Conservation (phyloP, 768 basidiomycete species). For the Boletellus ananas region DNA sequence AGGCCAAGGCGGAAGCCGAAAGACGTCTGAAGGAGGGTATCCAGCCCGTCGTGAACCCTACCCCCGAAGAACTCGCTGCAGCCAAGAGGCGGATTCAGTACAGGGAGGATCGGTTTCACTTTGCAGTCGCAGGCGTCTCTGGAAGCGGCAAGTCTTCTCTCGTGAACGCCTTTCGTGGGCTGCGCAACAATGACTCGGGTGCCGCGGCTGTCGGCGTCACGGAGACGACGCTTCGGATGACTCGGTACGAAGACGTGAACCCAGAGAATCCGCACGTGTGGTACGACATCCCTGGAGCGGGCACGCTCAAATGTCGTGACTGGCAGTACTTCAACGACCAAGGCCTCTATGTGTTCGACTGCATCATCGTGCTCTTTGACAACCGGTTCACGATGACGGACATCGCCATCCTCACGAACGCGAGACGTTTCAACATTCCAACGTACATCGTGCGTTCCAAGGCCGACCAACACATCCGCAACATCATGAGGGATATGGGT, state of each 20-base stretch:
- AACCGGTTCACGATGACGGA: conserved; percentile 35
- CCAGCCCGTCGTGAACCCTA: conserved; percentile 24
- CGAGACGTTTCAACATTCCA: conserved; percentile 30
- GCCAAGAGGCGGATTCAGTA: conserved; percentile 20
- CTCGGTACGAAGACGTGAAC: conserved; percentile 25
- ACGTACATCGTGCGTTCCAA: conserved; percentile 36
- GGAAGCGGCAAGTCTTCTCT: conserved; percentile 37
- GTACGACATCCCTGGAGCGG: conserved; percentile 37
- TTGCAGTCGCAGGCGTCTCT: conserved; percentile 33
- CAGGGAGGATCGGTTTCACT: conserved; percentile 26
- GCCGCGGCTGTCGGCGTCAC: conserved; percentile 29
- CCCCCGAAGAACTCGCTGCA: conserved; percentile 14
- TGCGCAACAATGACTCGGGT: conserved; percentile 15
- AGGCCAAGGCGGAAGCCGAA: conserved; percentile 16
- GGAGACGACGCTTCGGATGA: conserved; percentile 28
- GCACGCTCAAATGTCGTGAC: conserved; percentile 29
- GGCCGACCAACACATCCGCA: conserved; percentile 30
- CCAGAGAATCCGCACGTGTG: conserved; percentile 24
- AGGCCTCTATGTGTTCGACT: conserved; percentile 36
- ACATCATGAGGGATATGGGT: conserved; percentile 23
- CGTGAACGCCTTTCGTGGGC: conserved; percentile 34
- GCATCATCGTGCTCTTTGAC: conserved; percentile 32
- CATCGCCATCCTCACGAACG: conserved; percentile 31
- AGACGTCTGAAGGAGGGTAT: conserved; percentile 21
- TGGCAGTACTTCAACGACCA: conserved; percentile 37